Evolutionary conservation across 2,329 filamentous ascomycete species (phyloP), one percentile per base, ranked within the genome.

Genomic region (Berkeleyomyces basicola): DNA sequence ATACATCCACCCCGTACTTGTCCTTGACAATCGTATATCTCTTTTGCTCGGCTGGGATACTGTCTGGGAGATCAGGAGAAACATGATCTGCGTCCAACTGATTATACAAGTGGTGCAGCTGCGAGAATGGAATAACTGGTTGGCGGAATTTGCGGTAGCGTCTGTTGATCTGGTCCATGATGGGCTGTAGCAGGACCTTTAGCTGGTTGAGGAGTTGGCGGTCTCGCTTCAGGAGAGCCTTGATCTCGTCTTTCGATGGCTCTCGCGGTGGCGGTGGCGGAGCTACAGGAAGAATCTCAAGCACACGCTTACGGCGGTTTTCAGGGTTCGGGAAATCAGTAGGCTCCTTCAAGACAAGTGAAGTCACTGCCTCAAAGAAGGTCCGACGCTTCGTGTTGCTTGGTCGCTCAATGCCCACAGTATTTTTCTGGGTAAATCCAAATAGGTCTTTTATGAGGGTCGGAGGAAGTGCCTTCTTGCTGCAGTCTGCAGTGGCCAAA

Each of bases 81-180:
- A 86, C 80, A 66, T 77, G 82, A 68, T 82, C 82, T 7, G 90
- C 89, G 67, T 96, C 85, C 44, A 85, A 81, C 71, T 97, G 92
- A 37, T 90, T 84, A 69, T 89, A 88, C 1, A 97, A 78, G 71
- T 97, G 96, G 23, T 84, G 79, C 64, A 95, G 90, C 66, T 85
- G 81, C 9, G 74, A 73, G 60, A 88, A 84, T 1, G 88, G 83
- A 65, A 99, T 86, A 49, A 89, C 82, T 0, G 89, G 86, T 62
- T 84, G 83, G 65, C 90, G 82, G 74, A 97, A 97, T 67, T 90
- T 90, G 71, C 86, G 88, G 75, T 96, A 95, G 71, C 87, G 90
- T 66, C 80, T 79, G 72, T 95, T 93, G 70, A 99, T 89, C 73
- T 96, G 90, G 68, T 99, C 92, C 90, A 99, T 96, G 67, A 97